A percentile compares a stretch with the other conserved stretches of the same genome.
Conservation (phyloP, 225 moss, liverwort and hornwort genomes). For the Pseudoscleropodium purum region DNA sequence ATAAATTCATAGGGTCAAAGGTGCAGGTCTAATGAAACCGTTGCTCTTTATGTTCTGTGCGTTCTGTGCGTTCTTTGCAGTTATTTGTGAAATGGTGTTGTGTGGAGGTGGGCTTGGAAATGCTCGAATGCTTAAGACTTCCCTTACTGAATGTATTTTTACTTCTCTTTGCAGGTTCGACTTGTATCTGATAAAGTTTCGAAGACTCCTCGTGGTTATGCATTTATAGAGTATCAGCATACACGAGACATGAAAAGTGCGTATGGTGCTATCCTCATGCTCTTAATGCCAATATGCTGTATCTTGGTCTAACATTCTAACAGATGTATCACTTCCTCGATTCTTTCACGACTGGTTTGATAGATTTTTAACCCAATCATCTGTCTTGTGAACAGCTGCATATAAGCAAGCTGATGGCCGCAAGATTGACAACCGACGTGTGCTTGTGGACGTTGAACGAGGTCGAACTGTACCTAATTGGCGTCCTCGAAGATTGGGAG, state of each 20-base stretch:
- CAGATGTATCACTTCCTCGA: background rate
- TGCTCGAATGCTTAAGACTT: background rate
- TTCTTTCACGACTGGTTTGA: background rate
- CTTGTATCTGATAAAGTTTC: constrained; percentile 69
- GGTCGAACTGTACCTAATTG: constrained; percentile 98
- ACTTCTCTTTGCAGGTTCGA: constrained; percentile 49
- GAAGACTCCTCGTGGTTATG: constrained; percentile 91
- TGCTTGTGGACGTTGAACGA: constrained; percentile 96
- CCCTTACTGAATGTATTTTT: background rate
- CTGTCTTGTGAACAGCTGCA: constrained; percentile 50
- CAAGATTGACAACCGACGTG: constrained; percentile 97
- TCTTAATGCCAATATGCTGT: background rate
- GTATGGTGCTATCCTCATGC: background rate
- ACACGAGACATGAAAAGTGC: constrained; percentile 97
- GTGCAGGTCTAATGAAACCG: background rate
- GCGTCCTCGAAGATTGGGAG: constrained; percentile 98
- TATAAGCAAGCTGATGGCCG: constrained; percentile 99
- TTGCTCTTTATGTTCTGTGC: background rate
- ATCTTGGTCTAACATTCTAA: background rate
- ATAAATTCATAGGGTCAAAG: background rate
- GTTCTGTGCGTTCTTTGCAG: background rate
- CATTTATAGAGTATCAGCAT: constrained; percentile 98
- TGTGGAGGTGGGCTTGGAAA: background rate
- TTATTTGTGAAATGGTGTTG: background rate
- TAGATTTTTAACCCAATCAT: background rate